phyloP scores from a whole-genome alignment of 2,329 filamentous ascomycete genomes.

The Aspergillus sp. region DNA sequence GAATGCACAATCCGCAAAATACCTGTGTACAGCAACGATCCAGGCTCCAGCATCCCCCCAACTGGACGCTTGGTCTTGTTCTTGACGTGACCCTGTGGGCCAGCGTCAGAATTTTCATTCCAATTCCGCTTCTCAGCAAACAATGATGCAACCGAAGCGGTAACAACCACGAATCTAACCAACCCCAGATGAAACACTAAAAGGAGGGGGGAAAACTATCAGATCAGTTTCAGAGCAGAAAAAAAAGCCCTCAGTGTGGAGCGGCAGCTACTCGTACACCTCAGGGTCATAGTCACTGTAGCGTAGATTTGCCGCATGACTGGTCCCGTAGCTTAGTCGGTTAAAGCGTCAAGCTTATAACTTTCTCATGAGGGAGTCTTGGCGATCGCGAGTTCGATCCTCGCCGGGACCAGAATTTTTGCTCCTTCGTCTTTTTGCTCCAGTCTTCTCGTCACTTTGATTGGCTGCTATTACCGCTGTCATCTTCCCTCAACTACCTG shows the following conservation, averaged over 20 bases:
- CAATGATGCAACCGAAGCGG: background rate
- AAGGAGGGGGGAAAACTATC: background rate
- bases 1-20: background rate
- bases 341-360: constrained; percentile 21
- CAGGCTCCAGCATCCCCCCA: background rate
- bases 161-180: background rate
- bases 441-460: no score
- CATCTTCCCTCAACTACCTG: no score
- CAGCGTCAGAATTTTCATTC: background rate
- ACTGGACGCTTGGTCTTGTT: background rate
- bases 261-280: background rate
- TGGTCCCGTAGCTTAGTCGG: constrained; percentile 20
- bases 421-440: background rate
- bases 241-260: background rate
- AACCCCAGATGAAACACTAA: background rate
- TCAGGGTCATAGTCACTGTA: background rate
- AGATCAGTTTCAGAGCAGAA: background rate
- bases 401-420: constrained; percentile 19
- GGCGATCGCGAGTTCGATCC: constrained; percentile 21
- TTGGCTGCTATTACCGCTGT: no score
- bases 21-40: background rate
- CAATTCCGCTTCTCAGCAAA: background rate
- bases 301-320: background rate
- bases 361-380: constrained; percentile 18
- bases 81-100: background rate